Conservation (phyloP, 140 eudicot species). For the Senecio squalidus region DNA sequence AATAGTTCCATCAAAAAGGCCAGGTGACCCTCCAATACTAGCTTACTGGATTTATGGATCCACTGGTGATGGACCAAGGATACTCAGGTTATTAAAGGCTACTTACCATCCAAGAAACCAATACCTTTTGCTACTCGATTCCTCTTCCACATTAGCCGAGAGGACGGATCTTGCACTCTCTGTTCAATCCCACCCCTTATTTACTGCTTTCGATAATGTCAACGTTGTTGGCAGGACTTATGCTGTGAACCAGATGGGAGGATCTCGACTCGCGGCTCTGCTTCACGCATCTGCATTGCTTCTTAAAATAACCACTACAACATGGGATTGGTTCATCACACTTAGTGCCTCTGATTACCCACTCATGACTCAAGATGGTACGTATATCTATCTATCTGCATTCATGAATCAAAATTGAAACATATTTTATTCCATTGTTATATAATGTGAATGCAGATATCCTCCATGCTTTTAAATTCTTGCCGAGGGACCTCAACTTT, state of each 20-base stretch:
- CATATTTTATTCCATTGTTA: too few species aligned
- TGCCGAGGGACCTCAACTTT: slow-evolving; percentile 47
- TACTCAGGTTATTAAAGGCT: slow-evolving; percentile 33
- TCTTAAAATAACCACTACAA: slow-evolving; percentile 18
- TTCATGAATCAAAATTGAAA: too few species aligned
- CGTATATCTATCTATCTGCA: not conserved
- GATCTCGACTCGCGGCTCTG: slow-evolving; percentile 41
- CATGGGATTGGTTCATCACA: slow-evolving; percentile 53
- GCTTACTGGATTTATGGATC: slow-evolving; percentile 50
- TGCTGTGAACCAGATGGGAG: slow-evolving; percentile 35
- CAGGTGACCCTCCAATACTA: slow-evolving; percentile 33
- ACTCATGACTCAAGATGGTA: slow-evolving; percentile 47
- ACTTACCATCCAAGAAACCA: slow-evolving; percentile 50
- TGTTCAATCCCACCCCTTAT: slow-evolving; percentile 16
- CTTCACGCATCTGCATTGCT: slow-evolving; percentile 57
- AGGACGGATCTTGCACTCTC: slow-evolving; percentile 27
- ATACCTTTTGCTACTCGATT: slow-evolving; percentile 44
- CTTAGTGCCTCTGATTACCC: slow-evolving; percentile 44
- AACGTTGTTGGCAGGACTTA: slow-evolving; percentile 38
- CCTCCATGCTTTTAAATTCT: slow-evolving; percentile 33
- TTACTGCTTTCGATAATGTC: slow-evolving; percentile 36
- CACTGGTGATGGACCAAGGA: slow-evolving; percentile 30
- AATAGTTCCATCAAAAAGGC: slow-evolving; percentile 13
- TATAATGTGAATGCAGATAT: slow-evolving; percentile 42
- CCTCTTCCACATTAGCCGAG: slow-evolving; percentile 15